These are phyloP conservation scores for Penicillium tannophilum DNA, from an alignment of 495 filamentous ascomycete genomes.

Conservation along the genomic window DNA sequence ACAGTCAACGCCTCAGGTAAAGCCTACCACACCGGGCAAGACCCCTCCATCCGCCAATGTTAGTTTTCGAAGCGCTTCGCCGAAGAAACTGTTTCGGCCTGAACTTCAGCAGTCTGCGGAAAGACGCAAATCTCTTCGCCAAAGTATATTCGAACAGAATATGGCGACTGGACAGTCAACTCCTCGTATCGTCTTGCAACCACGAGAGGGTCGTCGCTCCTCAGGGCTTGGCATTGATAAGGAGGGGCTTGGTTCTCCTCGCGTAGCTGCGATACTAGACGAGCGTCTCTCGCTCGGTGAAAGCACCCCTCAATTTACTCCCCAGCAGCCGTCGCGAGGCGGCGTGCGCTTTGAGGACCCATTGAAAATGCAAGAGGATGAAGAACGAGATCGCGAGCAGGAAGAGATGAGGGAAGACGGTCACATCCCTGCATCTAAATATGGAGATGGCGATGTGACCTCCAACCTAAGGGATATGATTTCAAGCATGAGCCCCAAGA, in stretches of 20 bases:
- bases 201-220: conserved; percentile 60
- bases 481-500: conserved; percentile 74
- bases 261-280: conserved; percentile 71
- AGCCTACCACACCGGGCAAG: conserved; percentile 54
- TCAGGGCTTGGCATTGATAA: conserved; percentile 77
- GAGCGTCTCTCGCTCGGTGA: conserved; percentile 72
- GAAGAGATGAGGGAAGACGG: conserved; percentile 65
- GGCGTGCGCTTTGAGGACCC: conserved; percentile 69
- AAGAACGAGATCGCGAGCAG: conserved; percentile 66
- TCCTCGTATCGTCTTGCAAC: conserved; percentile 66
- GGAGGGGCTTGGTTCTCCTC: conserved; percentile 76
- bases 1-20: conserved; percentile 51
- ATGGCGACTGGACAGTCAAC: conserved; percentile 58
- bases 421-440: conserved; percentile 51
- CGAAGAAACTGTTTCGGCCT: conserved; percentile 55
- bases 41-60: conserved; percentile 53
- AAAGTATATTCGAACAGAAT: conserved; percentile 61
- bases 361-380: conserved; percentile 64
- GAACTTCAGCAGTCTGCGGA: conserved; percentile 47
- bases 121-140: conserved; percentile 38
- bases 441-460: conserved; percentile 61
- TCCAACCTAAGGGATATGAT: conserved; percentile 75
- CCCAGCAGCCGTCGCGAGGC: conserved; percentile 44
- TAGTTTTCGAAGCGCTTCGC: conserved; percentile 51
- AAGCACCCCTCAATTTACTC: conserved; percentile 61